Evolutionary conservation across 1,284 basidiomycete genomes (phyloP).

Genomic region (Papiliotrema nemorosa): DNA sequence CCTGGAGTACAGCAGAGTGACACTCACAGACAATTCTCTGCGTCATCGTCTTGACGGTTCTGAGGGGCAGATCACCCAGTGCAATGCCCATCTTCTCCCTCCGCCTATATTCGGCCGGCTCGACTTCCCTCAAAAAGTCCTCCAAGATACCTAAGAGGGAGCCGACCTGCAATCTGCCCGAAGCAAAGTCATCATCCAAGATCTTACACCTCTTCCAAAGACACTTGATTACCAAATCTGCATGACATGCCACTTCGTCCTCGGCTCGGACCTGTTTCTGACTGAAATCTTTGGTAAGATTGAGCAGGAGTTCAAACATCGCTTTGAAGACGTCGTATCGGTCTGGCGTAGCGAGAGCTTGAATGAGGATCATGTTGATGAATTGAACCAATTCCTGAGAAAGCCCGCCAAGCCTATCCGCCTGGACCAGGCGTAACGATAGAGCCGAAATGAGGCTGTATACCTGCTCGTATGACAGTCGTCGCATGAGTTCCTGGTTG

Average conservation of each 20-base stretch:
- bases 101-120: conserved; percentile 92
- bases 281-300: conserved; percentile 83
- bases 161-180: conserved; percentile 74
- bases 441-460: conserved; percentile 70
- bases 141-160: conserved; percentile 92
- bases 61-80: conserved; percentile 92
- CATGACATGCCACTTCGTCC: conserved; percentile 81
- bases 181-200: conserved; percentile 83
- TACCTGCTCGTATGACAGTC: conserved; percentile 37
- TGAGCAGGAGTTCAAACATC: conserved; percentile 71
- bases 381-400: conserved; percentile 88
- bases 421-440: conserved; percentile 81
- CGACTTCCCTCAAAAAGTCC: conserved; percentile 86
- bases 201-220: conserved; percentile 97
- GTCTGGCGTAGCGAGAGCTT: conserved; percentile 85
- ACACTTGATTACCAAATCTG: conserved; percentile 95
- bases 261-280: conserved; percentile 56
- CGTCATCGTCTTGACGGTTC: conserved; percentile 96
- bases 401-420: conserved; percentile 60
- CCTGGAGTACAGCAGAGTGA: too few relatives aligned
- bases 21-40: conserved; percentile 87
- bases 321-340: conserved; percentile 89
- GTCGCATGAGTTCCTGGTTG: conserved; percentile 29
- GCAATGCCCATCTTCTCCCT: conserved; percentile 85
- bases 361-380: conserved; percentile 96